Conservation (phyloP, 768 basidiomycete genomes). For the Phaeotremella fagi region DNA sequence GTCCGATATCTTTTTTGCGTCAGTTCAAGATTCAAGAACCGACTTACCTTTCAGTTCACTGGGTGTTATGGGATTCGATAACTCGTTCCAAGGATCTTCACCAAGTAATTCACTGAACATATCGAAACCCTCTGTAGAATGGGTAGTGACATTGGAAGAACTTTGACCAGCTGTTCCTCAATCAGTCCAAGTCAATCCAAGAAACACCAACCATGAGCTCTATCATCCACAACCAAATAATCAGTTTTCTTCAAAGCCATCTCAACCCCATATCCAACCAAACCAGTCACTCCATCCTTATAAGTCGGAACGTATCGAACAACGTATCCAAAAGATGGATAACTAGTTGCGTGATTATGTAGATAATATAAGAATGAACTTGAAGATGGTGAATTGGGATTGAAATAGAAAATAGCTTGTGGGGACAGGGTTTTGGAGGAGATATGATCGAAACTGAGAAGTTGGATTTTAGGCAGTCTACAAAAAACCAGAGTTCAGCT, state of each 20-base stretch:
- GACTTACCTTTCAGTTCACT: conserved; percentile 57
- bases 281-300: conserved; percentile 22
- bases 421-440: conserved; percentile 51
- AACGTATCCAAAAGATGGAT: conserved; percentile 63
- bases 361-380: conserved; percentile 66
- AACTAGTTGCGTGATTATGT: conserved; percentile 53
- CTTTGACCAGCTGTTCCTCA: background rate
- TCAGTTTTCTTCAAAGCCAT: conserved; percentile 96
- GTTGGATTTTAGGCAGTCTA: conserved; percentile 12
- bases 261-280: conserved; percentile 87
- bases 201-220: conserved; percentile 47
- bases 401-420: conserved; percentile 72
- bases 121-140: background rate
- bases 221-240: conserved; percentile 88
- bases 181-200: background rate
- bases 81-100: conserved; percentile 36
- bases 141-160: background rate
- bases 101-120: conserved; percentile 30
- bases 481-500: background rate
- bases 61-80: conserved; percentile 30
- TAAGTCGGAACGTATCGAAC: conserved; percentile 60
- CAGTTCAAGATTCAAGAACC: conserved; percentile 2
- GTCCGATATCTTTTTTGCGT: conserved; percentile 55
- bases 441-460: conserved; percentile 53
- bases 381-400: conserved; percentile 63